A percentile compares a stretch with the other conserved stretches of the same genome.
Evolutionary conservation across 768 basidiomycete species (phyloP).

Genomic region (Leccinum olivaceopallidum): DNA sequence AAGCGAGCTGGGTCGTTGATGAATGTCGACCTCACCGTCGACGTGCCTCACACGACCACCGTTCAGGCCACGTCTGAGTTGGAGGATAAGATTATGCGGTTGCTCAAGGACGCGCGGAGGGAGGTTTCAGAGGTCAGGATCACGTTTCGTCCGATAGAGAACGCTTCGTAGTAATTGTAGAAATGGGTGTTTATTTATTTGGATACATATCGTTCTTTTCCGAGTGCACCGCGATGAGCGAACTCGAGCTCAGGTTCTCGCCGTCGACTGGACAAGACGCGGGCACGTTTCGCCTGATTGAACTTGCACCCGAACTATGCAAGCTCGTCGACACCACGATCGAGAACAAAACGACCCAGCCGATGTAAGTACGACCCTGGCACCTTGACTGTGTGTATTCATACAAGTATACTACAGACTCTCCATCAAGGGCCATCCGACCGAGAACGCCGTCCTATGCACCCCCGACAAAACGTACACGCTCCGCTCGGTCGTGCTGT

Average conservation of each 20-base stretch:
- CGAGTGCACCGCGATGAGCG: conserved; percentile 17
- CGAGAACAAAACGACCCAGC: conserved; percentile 33
- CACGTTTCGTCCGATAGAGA: conserved; percentile 52
- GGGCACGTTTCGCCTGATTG: conserved; percentile 66
- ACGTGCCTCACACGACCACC: conserved; percentile 60
- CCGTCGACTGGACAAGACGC: conserved; percentile 45
- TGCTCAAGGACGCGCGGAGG: conserved; percentile 55
- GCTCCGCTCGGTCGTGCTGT: conserved; percentile 83
- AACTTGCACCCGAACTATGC: conserved; percentile 71
- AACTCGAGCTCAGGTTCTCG: conserved; percentile 52
- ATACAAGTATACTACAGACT: conserved; percentile 41
- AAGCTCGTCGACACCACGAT: conserved; percentile 57
- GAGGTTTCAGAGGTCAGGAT: conserved; percentile 76
- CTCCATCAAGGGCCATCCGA: conserved; percentile 75
- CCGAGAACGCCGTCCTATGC: conserved; percentile 90
- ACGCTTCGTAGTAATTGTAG: neutral
- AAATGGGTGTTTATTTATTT: too few relatives aligned
- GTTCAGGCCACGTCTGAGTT: conserved; percentile 58
- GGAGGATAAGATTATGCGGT: conserved; percentile 58
- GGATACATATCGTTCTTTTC: too few relatives aligned
- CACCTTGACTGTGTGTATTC: too few relatives aligned
- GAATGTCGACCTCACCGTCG: conserved; percentile 78
- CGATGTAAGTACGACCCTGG: conserved; percentile 17
- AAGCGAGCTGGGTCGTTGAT: conserved; percentile 79
- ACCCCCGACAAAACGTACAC: conserved; percentile 78